Evolutionary conservation across 2,329 filamentous ascomycete genomes (phyloP), one percentile per base, ranked within the genome.

Genomic region (Clarireedia sp.): DNA sequence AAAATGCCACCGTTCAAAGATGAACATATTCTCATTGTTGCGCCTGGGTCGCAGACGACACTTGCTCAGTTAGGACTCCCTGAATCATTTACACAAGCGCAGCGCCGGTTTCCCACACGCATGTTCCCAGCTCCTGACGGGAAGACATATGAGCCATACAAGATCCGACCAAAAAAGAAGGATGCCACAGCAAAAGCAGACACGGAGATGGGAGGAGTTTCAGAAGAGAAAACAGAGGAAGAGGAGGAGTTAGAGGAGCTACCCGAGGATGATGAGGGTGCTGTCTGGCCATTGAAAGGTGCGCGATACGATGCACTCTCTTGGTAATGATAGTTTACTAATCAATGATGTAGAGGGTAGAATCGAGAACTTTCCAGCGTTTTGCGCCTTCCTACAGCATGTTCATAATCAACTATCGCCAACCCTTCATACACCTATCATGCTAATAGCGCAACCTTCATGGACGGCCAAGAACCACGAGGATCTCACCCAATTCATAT

Each of bases 401-500:
- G 86, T 97, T 62, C 89, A 96, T 77, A 86, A 89, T 71, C 82
- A 88, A 48, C 81, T 99, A 57, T 94, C 90, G 58, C 90, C 90
- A 24, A 90, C 89, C 3, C 94, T 96, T 69, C 94, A 96, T 73
- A 96, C 92, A 0, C 91, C 94, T 2, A 89, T 99, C 61, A 79
- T 97, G 70, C 82, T 99, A 60, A 87, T 97, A 71, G 82, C 87
- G 7, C 89, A 95, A 63, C 91, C 94, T 3, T 86, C 85, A 63
- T 99, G 94, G 92, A 90, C 90, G 3, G 83, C 87, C 8, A 85
- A 87, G 59, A 90, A 96, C 70, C 86, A 86, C 68, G 92, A 97
- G 72, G 81, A 81, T 40, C 85, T 99, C 62, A 88, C 91, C 14
- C 89, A 94, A 60, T 99, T 96, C 75, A 83, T 97, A 61, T 99